Evolutionary conservation across 73 alveolate species (phyloP).

Genomic region (Paramecium caudatum): DNA sequence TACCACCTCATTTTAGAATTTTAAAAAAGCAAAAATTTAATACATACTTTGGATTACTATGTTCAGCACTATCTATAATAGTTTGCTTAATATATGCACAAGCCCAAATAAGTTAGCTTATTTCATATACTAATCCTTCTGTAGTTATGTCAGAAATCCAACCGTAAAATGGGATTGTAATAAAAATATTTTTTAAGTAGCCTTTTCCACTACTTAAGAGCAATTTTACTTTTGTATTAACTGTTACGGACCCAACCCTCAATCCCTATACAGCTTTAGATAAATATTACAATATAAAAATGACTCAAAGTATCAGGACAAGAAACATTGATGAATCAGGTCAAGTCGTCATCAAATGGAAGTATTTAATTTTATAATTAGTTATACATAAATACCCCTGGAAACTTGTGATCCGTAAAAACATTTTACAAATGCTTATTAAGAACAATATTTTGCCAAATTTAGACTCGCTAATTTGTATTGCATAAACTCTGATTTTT

Average conservation of each 20-base stretch:
- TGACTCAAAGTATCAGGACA: not conserved
- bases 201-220: not conserved
- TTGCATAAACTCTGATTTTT: not conserved
- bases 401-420: not conserved
- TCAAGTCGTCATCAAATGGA: not conserved
- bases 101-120: too few relatives aligned
- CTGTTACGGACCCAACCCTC: conserved; percentile 4
- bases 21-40: conserved; percentile 1
- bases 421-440: not conserved
- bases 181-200: not conserved
- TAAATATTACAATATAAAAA: too few relatives aligned
- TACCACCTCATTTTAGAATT: conserved; percentile 35
- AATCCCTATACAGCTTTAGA: too few relatives aligned
- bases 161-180: not conserved
- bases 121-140: too few relatives aligned
- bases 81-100: too few relatives aligned
- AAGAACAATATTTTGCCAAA: not conserved
- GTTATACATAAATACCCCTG: not conserved
- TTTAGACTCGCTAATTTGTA: not conserved
- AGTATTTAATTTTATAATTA: not conserved
- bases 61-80: not conserved
- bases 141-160: not conserved
- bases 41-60: not conserved
- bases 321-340: not conserved
- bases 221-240: conserved; percentile 22